Conservation (phyloP, 2,329 filamentous ascomycete species). For the Magnaporthiopsis incrustans region DNA sequence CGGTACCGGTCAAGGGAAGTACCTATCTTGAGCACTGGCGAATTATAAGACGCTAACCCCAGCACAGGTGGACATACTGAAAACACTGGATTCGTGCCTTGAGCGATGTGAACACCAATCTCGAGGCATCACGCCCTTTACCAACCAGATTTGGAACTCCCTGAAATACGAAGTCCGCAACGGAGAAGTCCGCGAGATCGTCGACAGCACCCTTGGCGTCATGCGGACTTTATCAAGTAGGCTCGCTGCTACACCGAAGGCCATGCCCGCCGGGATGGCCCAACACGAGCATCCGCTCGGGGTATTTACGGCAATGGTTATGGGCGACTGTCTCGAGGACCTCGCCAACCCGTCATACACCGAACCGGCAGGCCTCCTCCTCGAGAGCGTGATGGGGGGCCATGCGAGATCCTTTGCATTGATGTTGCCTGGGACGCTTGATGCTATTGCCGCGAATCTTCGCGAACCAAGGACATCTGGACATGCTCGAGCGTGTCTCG, state of each 20-base stretch:
- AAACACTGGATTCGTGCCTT: slow-evolving; percentile 46
- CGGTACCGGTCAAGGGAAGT: slow-evolving; percentile 47
- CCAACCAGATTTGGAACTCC: slow-evolving; percentile 47
- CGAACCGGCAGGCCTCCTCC: slow-evolving; percentile 41
- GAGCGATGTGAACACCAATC: slow-evolving; percentile 38
- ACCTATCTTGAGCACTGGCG: too few species aligned
- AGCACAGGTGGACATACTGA: slow-evolving; percentile 43
- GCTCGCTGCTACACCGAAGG: slow-evolving; percentile 18
- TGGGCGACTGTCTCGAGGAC: slow-evolving; percentile 45
- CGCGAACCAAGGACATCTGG: slow-evolving; percentile 39
- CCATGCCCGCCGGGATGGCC: not conserved
- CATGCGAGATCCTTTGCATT: slow-evolving; percentile 39
- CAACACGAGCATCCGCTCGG: slow-evolving; percentile 20
- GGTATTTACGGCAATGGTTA: slow-evolving; percentile 39
- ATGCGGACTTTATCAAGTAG: slow-evolving; percentile 40
- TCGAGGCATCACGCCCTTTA: slow-evolving; percentile 39
- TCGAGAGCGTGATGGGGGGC: slow-evolving; percentile 42
- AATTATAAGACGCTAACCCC: not conserved
- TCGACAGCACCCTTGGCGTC: slow-evolving; percentile 47
- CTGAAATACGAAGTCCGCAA: slow-evolving; percentile 57
- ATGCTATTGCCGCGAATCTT: slow-evolving; percentile 40
- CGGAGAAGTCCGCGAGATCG: slow-evolving; percentile 49
- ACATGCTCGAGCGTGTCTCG: slow-evolving; percentile 44
- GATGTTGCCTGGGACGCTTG: slow-evolving; percentile 36
- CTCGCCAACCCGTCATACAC: slow-evolving; percentile 45